phyloP scores from a whole-genome alignment of 495 filamentous ascomycete species.

The Talaromyces adpressus region DNA sequence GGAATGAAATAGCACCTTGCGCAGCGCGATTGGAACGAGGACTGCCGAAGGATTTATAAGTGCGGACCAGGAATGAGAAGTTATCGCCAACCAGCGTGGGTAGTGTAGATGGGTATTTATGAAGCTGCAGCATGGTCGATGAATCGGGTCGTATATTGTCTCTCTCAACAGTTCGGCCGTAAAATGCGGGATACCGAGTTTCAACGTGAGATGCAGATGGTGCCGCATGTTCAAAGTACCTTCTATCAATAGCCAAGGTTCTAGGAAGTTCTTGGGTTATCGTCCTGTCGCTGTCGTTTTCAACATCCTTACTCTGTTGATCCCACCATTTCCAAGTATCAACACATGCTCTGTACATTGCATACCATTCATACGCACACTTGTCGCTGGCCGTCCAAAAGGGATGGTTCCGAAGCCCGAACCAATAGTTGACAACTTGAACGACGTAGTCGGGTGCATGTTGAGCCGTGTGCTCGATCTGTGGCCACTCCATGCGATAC shows the following conservation, averaged over 20 bases:
- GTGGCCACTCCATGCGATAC: not conserved
- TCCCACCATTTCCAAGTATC: not conserved
- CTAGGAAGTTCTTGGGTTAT: too few relatives aligned
- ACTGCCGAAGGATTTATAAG: not conserved
- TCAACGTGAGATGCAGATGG: too few relatives aligned
- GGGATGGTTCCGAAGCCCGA: not conserved
- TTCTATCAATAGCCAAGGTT: too few relatives aligned
- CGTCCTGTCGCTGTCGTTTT: not conserved
- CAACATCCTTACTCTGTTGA: not conserved
- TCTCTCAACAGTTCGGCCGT: too few relatives aligned
- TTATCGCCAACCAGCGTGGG: not conserved
- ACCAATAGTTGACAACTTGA: not conserved
- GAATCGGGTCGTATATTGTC: too few relatives aligned
- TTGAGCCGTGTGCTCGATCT: not conserved
- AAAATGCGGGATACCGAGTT: too few relatives aligned
- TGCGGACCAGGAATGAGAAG: not conserved
- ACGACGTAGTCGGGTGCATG: not conserved
- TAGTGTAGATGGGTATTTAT: not conserved
- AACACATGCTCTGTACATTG: not conserved
- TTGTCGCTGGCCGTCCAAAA: not conserved
- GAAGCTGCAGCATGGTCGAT: too few relatives aligned
- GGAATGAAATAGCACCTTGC: not conserved
- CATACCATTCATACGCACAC: not conserved
- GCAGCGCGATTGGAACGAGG: not conserved
- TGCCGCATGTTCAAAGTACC: too few relatives aligned